These are phyloP conservation scores for Eurotiales sp. DNA, from an alignment of 2,329 filamentous ascomycete genomes.

Conservation along the genomic window DNA sequence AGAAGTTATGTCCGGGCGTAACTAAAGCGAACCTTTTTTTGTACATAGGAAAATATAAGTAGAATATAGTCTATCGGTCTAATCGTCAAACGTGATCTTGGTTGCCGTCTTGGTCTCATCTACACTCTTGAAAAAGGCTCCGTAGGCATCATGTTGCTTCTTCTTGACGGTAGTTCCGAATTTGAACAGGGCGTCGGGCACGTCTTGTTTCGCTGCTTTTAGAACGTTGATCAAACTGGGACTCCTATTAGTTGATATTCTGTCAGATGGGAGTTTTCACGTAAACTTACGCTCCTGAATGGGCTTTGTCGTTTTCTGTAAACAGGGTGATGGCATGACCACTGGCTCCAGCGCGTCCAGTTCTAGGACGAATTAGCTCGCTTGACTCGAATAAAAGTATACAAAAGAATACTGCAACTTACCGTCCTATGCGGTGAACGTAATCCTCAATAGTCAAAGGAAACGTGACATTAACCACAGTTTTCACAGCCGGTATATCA, in stretches of 20 bases:
- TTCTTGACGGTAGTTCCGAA: conserved; percentile 99
- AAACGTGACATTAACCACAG: conserved; percentile 94
- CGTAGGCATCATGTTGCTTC: conserved; percentile 94
- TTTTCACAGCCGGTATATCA: conserved; percentile 91
- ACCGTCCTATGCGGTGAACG: conserved; percentile 84
- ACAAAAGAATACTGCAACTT: conserved; percentile 14
- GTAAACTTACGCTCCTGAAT: conserved; percentile 74
- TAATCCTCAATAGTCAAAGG: conserved; percentile 95
- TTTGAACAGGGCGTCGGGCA: conserved; percentile 87
- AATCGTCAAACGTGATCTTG: conserved; percentile 83
- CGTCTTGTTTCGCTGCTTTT: conserved; percentile 83
- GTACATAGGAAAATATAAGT: conserved; percentile 9
- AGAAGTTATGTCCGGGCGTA: conserved; percentile 4
- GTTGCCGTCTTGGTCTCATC: conserved; percentile 78
- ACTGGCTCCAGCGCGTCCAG: conserved; percentile 84
- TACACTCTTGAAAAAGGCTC: conserved; percentile 90
- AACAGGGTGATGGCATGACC: conserved; percentile 91
- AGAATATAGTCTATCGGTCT: conserved; percentile 22
- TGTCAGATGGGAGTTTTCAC: too few relatives aligned
- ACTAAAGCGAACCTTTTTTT: conserved; percentile 17
- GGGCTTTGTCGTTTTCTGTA: conserved; percentile 88
- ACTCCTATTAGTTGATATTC: too few relatives aligned
- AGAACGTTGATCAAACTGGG: conserved; percentile 85
- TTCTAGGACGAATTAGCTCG: conserved; percentile 49
- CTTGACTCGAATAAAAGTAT: conserved; percentile 12